Evolutionary conservation across 192 early-diverging fungal genomes (phyloP).

Genomic region (Coemansia sp.): DNA sequence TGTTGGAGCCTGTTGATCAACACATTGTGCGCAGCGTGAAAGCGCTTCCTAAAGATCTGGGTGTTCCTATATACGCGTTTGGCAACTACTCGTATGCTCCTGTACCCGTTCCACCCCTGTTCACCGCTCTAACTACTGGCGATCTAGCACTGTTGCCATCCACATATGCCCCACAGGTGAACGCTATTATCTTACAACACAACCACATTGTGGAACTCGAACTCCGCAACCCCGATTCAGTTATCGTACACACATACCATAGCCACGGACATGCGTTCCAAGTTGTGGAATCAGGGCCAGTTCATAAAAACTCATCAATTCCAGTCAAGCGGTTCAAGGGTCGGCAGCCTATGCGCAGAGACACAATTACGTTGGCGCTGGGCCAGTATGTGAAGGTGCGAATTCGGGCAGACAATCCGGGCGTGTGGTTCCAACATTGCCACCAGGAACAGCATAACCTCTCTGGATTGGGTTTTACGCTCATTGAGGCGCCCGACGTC

Average conservation of each 20-base stretch:
- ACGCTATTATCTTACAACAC: constrained; percentile 60
- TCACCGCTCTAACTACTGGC: constrained; percentile 62
- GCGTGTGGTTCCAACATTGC: constrained; percentile 76
- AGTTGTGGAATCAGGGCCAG: constrained; percentile 48
- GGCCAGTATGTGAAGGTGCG: constrained; percentile 61
- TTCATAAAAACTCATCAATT: constrained; percentile 22
- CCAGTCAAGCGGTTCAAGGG: too few species aligned
- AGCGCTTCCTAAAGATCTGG: not conserved
- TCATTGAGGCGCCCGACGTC: constrained; percentile 68
- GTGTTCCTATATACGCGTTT: not conserved
- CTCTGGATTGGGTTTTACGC: constrained; percentile 56
- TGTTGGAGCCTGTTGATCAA: constrained; percentile 49
- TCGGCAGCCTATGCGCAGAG: constrained; percentile 52
- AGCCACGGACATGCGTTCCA: constrained; percentile 87
- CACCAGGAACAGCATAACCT: too few species aligned
- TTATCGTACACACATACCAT: constrained; percentile 71
- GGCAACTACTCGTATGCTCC: constrained; percentile 16
- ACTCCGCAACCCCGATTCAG: constrained; percentile 64
- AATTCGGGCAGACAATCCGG: constrained; percentile 77
- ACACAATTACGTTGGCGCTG: constrained; percentile 65
- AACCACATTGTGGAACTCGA: constrained; percentile 63
- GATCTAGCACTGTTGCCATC: constrained; percentile 46
- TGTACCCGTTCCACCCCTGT: constrained; percentile 57
- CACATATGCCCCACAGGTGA: constrained; percentile 62
- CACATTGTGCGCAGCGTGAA: not conserved